Evolutionary conservation across 1,284 basidiomycete genomes (phyloP), one percentile per base, ranked within the genome.

Genomic region (Leucoagaricus sp.): DNA sequence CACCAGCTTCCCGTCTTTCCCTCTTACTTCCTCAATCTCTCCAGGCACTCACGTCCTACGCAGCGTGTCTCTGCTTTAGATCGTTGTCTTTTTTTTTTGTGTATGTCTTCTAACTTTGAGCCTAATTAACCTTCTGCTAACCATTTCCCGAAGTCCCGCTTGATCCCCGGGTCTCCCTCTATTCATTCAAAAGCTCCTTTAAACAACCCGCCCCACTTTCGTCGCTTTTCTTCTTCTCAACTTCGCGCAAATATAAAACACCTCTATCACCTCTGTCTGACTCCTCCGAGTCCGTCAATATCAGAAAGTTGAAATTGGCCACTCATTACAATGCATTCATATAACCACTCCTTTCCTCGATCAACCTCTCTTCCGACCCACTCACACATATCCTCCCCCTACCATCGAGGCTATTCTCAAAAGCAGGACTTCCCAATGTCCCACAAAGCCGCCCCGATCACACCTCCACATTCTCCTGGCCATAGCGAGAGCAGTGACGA

Each of bases 401-500:
- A 45, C n/a, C 48, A 51, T 28, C 48, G 42, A 15, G 42, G 49
- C 26, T 38, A 42, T 21, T 15, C 10, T 17, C 17, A 31, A 15
- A 57, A 57, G 36, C 49, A 45, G 17, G 34, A 46, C 21, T 52
- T 21, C 25, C 23, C 33, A 40, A 38, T 46, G 23, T 31, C 55
- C n/a, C 36, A 23, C 26, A 42, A 29, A 31, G 31, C 42, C 12
- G 28, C 34, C 4, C 55, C 55, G 17, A 57, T 57, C 26, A 57
- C 55, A 2, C 55, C 55, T 9, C 55, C 55, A 5, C 49, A 40
- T 23, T 57, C 55, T 6, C 55, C 55, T 4, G 69, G 70, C n/a
- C 72, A 73, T 42, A 77, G 72, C 55, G 74, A 72, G 21, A 57
- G 49, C 33, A 52, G 49, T 21, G 55, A 57, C 8, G 54, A 53